phyloP scores from a whole-genome alignment of 176 grass and related monocot species.

The Carex scoparia region DNA sequence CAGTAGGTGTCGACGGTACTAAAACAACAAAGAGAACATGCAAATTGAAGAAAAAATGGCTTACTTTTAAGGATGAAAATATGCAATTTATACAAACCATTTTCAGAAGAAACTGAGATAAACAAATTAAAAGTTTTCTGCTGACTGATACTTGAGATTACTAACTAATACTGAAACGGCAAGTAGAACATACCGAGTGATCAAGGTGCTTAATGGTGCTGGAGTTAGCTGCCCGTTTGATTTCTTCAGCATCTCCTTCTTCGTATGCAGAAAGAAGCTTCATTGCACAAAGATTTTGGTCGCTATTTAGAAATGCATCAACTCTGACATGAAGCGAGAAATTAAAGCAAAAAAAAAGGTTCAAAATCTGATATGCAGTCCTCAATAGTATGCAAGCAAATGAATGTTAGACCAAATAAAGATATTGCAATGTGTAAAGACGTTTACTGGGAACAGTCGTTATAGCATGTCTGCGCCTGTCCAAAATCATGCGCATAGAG shows the following conservation, averaged over 20 bases:
- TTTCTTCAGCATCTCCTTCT: constrained; percentile 76
- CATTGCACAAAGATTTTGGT: constrained; percentile 71
- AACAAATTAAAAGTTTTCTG: background rate
- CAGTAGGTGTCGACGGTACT: no score
- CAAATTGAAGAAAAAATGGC: background rate
- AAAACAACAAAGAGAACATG: background rate
- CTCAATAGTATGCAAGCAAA: constrained; percentile 10
- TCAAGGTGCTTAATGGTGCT: constrained; percentile 81
- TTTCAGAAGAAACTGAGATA: background rate
- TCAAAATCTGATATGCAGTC: background rate
- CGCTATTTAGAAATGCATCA: constrained; percentile 73
- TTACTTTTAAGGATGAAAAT: background rate
- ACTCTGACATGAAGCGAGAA: constrained; percentile 44
- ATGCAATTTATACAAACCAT: background rate
- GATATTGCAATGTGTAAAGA: background rate
- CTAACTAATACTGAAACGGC: background rate
- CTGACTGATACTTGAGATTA: background rate
- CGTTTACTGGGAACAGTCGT: constrained; percentile 93
- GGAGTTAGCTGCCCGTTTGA: constrained; percentile 63
- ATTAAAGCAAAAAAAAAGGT: background rate
- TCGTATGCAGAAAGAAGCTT: constrained; percentile 87
- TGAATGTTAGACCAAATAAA: background rate
- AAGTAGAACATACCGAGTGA: constrained; percentile 59
- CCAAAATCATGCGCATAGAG: constrained; percentile 95
- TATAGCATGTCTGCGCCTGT: constrained; percentile 98